Conservation (phyloP, 352 stramenopile genomes). For the Pythium volutum region DNA sequence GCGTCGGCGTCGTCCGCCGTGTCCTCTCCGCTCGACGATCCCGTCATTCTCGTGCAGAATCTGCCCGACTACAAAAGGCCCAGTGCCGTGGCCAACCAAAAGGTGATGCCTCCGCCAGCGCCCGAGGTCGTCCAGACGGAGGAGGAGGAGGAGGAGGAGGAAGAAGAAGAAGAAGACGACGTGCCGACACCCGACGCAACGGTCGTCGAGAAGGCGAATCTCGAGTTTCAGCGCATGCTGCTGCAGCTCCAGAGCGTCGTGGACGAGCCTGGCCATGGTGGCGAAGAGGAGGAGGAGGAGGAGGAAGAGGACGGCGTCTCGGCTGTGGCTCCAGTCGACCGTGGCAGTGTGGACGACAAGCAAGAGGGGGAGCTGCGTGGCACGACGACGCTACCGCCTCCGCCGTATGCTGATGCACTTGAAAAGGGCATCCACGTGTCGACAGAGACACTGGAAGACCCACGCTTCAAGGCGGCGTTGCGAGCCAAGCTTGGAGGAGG, state of each 20-base stretch:
- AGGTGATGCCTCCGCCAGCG: slow-evolving; percentile 22
- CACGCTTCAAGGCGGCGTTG: slow-evolving; percentile 39
- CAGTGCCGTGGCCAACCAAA: not conserved
- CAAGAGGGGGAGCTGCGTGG: slow-evolving; percentile 4
- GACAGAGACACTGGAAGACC: slow-evolving; percentile 33
- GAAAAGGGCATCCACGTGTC: slow-evolving; percentile 2
- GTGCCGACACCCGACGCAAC: slow-evolving; percentile 20
- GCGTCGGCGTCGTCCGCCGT: not conserved
- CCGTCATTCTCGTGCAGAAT: slow-evolving; percentile 71
- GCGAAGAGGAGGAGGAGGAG: slow-evolving; percentile 20
- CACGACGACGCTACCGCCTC: slow-evolving; percentile 26
- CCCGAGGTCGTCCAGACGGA: slow-evolving; percentile 1
- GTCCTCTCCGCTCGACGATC: slow-evolving; percentile 63
- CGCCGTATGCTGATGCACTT: slow-evolving; percentile 21
- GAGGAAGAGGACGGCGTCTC: not conserved
- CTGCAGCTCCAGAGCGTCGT: slow-evolving; percentile 68
- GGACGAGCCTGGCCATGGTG: slow-evolving; percentile 30
- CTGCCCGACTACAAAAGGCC: slow-evolving; percentile 36
- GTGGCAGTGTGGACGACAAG: not conserved
- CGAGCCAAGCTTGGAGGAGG: slow-evolving; percentile 19
- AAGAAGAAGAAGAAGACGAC: slow-evolving; percentile 22
- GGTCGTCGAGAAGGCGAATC: slow-evolving; percentile 27
- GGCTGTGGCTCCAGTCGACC: not conserved
- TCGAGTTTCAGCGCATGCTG: slow-evolving; percentile 79
- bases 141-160: slow-evolving; percentile 6